A percentile compares a stretch with the other conserved stretches of the same genome.
phyloP scores from a whole-genome alignment of 345 rosid genomes.

The Lagerstroemia speciosa region DNA sequence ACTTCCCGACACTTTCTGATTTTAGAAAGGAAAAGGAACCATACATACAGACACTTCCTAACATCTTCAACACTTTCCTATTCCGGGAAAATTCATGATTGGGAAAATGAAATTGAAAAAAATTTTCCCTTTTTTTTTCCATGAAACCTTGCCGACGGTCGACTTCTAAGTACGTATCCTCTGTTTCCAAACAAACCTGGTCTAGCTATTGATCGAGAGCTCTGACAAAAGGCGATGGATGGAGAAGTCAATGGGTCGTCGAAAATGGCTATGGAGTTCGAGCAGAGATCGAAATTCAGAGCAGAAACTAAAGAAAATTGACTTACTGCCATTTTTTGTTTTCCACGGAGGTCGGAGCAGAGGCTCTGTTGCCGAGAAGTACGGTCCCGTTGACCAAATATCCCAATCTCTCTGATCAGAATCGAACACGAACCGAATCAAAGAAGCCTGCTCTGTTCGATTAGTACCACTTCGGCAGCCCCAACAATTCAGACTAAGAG shows the following conservation, averaged over 20 bases:
- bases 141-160: not conserved
- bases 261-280: not conserved
- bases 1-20: too few relatives aligned
- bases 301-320: not conserved
- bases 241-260: not conserved
- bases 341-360: not conserved
- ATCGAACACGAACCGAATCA: slow-evolving; percentile 2
- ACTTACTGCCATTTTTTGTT: slow-evolving; percentile 58
- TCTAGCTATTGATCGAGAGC: not conserved
- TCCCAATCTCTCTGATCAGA: not conserved
- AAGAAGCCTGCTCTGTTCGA: not conserved
- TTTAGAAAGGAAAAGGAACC: not conserved
- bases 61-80: too few relatives aligned
- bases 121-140: slow-evolving; percentile 4
- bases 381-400: not conserved
- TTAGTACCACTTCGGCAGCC: not conserved
- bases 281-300: not conserved
- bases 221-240: not conserved
- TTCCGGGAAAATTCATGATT: too few relatives aligned
- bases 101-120: too few relatives aligned
- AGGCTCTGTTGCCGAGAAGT: not conserved
- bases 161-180: not conserved
- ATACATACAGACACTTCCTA: not conserved
- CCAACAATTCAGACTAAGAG: not conserved
- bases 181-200: not conserved